phyloP scores from a whole-genome alignment of 805 yeast genomes.

The Scheffersomyces spartinae region DNA sequence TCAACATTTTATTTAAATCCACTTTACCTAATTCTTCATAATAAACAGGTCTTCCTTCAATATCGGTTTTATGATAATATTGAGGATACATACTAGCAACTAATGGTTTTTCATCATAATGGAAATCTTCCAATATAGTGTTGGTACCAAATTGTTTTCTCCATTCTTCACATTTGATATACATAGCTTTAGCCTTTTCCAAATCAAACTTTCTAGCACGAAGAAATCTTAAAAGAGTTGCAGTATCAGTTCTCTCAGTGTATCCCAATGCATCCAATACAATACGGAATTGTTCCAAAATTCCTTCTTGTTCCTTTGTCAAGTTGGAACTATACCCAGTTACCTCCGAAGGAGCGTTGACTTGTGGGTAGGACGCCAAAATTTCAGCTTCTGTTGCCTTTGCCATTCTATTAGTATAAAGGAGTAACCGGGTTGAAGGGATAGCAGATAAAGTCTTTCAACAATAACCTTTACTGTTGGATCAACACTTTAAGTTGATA shows the following conservation, averaged over 20 bases:
- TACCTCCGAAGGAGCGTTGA: slow-evolving; percentile 44
- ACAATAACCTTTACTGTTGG: too few relatives aligned
- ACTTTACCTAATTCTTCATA: slow-evolving; percentile 90
- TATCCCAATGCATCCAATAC: slow-evolving; percentile 54
- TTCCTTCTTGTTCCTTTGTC: slow-evolving; percentile 53
- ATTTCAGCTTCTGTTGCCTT: slow-evolving; percentile 27
- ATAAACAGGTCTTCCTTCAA: slow-evolving; percentile 94
- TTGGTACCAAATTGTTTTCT: slow-evolving; percentile 78
- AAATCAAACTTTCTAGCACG: slow-evolving; percentile 94
- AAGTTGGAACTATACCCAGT: slow-evolving; percentile 78
- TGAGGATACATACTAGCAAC: slow-evolving; percentile 92
- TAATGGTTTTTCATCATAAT: slow-evolving; percentile 82
- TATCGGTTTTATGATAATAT: slow-evolving; percentile 94
- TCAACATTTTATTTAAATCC: slow-evolving; percentile 81
- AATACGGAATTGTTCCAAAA: slow-evolving; percentile 46
- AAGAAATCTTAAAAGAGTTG: slow-evolving; percentile 72
- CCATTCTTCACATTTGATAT: slow-evolving; percentile 82
- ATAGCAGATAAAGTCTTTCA: too few relatives aligned
- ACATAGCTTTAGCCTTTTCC: slow-evolving; percentile 71
- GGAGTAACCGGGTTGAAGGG: too few relatives aligned
- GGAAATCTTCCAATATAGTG: slow-evolving; percentile 77
- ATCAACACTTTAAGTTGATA: too few relatives aligned
- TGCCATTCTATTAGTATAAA: too few relatives aligned
- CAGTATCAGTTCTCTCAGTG: slow-evolving; percentile 75
- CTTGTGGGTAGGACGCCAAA: slow-evolving; percentile 60